Conservation (phyloP, 176 grass and related monocot species). For the Alopecurus myosuroides region DNA sequence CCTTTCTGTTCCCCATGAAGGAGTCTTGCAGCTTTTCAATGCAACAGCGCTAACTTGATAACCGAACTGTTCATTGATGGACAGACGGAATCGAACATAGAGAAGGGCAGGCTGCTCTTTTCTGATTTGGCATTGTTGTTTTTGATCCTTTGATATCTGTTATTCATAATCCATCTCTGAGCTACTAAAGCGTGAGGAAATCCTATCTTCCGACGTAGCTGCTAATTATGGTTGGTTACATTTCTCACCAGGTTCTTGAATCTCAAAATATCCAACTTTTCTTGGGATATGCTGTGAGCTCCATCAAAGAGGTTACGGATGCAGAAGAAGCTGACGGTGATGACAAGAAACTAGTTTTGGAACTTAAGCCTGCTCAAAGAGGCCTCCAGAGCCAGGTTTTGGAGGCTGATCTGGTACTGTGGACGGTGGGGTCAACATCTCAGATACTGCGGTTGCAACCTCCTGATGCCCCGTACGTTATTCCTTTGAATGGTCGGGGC, state of each 20-base stretch:
- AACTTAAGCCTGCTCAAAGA: conserved; percentile 89
- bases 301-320: conserved; percentile 52
- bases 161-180: conserved; percentile 2
- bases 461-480: conserved; percentile 45
- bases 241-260: conserved; percentile 61
- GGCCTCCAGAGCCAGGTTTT: conserved; percentile 49
- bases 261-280: conserved; percentile 83
- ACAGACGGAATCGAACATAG: neutral
- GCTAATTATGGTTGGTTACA: neutral
- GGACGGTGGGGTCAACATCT: conserved; percentile 90
- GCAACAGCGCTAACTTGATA: neutral
- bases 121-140: neutral
- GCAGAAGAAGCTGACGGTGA: conserved; percentile 11
- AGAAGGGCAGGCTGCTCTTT: neutral
- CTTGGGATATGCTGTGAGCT: conserved; percentile 79
- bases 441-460: conserved; percentile 66
- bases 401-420: conserved; percentile 78
- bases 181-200: neutral
- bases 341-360: conserved; percentile 62
- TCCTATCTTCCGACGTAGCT: neutral
- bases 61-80: neutral
- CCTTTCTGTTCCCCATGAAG: neutral
- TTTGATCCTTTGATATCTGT: neutral
- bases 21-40: neutral
- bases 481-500: conserved; percentile 81